phyloP scores from a whole-genome alignment of 106 monocot genomes.

The Acorus calamus region DNA sequence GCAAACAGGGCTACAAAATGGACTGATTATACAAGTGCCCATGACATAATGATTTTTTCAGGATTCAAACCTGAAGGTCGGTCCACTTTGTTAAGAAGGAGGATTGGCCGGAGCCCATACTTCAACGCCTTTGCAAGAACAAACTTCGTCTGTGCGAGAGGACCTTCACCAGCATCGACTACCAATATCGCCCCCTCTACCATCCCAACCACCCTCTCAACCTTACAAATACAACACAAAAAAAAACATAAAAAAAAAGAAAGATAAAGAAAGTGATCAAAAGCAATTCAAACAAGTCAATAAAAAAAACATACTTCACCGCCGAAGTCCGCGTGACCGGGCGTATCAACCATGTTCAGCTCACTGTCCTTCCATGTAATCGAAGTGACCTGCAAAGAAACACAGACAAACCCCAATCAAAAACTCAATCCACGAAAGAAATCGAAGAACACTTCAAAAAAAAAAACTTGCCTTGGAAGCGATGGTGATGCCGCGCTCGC shows the following conservation, averaged over 20 bases:
- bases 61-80: conserved; percentile 60
- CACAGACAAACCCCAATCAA: background rate
- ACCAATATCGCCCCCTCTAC: conserved; percentile 96
- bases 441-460: background rate
- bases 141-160: conserved; percentile 96
- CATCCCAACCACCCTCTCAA: conserved; percentile 67
- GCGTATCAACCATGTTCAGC: conserved; percentile 82
- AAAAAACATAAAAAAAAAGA: background rate
- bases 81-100: conserved; percentile 94
- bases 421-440: background rate
- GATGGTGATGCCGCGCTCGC: conserved; percentile 97
- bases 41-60: background rate
- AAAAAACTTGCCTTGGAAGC: conserved; percentile 52
- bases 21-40: too few relatives aligned
- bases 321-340: conserved; percentile 79
- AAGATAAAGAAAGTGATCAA: too few relatives aligned
- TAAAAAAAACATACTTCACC: conserved; percentile 40
- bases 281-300: background rate
- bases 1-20: too few relatives aligned
- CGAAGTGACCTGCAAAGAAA: conserved; percentile 50
- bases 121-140: conserved; percentile 94
- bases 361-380: conserved; percentile 58
- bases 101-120: conserved; percentile 84
- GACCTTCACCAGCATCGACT: conserved; percentile 99
- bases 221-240: conserved; percentile 13